These are phyloP conservation scores for Volutella citrinella DNA, from an alignment of 2,329 filamentous ascomycete species.

Conservation along the genomic window DNA sequence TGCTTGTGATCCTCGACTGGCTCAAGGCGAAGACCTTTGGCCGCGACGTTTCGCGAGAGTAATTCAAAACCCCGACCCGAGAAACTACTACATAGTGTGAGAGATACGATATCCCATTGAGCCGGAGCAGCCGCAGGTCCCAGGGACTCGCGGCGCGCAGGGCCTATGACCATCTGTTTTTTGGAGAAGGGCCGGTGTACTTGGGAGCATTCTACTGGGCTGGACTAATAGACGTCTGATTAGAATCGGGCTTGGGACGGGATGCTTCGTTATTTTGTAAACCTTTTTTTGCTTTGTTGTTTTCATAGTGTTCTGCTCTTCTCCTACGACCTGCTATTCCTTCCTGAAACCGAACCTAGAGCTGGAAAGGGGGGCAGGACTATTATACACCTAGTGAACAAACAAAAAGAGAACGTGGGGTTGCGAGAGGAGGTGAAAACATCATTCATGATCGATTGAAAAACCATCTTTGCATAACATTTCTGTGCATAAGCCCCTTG, in stretches of 20 bases:
- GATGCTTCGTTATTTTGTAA: conserved; percentile 19
- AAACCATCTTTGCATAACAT: too few species aligned
- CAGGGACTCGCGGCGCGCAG: too few species aligned
- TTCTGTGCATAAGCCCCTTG: neutral
- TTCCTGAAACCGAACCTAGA: conserved; percentile 19
- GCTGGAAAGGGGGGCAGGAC: conserved; percentile 14
- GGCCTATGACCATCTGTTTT: too few species aligned
- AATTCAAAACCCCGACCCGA: conserved; percentile 27
- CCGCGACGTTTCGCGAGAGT: conserved; percentile 87
- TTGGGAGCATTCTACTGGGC: conserved; percentile 27
- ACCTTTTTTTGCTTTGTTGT: conserved; percentile 16
- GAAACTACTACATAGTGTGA: conserved; percentile 16
- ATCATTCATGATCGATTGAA: conserved; percentile 7
- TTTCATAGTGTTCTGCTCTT: conserved; percentile 16
- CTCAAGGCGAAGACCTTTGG: conserved; percentile 95
- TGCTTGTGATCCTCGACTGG: conserved; percentile 93
- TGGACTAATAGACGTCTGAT: conserved; percentile 29
- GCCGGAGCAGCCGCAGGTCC: too few species aligned
- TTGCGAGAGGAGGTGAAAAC: conserved; percentile 4
- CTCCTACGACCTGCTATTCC: too few species aligned
- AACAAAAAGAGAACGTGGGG: conserved; percentile 3
- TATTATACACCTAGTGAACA: conserved; percentile 18
- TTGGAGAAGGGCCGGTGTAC: conserved; percentile 24
- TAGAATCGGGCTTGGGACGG: conserved; percentile 24
- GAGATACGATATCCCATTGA: too few species aligned